Conservation (phyloP, 2,329 filamentous ascomycete species). For the Anthostomella pinea region DNA sequence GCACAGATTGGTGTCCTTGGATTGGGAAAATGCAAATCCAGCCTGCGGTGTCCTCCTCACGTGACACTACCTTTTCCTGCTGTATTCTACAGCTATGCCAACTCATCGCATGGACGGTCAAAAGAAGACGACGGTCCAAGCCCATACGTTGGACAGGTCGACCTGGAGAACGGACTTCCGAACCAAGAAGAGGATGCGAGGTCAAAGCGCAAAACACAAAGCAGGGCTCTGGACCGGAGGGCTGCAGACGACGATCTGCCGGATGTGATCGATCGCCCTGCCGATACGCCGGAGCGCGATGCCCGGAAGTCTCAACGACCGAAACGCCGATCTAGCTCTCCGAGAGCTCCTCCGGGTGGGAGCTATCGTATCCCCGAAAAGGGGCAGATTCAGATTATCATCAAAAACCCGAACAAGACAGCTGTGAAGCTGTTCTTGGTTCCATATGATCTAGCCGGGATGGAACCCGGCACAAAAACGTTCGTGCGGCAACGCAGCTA, state of each 20-base stretch:
- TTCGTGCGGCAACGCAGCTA: slow-evolving; percentile 95
- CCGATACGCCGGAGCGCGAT: slow-evolving; percentile 30
- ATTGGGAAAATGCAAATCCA: slow-evolving; percentile 82
- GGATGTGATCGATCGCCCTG: slow-evolving; percentile 15
- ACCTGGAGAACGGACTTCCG: slow-evolving; percentile 77
- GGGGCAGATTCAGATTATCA: slow-evolving; percentile 92
- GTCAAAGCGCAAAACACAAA: slow-evolving; percentile 47
- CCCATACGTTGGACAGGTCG: slow-evolving; percentile 91
- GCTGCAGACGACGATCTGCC: slow-evolving; percentile 28
- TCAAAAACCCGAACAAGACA: slow-evolving; percentile 98
- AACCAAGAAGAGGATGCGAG: slow-evolving; percentile 48
- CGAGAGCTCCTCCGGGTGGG: slow-evolving; percentile 75
- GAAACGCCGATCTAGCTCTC: slow-evolving; percentile 57
- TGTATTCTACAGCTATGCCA: slow-evolving; percentile 91
- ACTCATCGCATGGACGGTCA: slow-evolving; percentile 59
- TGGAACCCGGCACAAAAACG: slow-evolving; percentile 92
- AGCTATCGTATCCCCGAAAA: slow-evolving; percentile 92
- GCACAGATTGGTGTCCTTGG: slow-evolving; percentile 94
- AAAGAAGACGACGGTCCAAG: slow-evolving; percentile 82
- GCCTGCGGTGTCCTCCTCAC: slow-evolving; percentile 81
- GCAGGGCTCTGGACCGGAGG: slow-evolving; percentile 39
- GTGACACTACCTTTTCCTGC: slow-evolving; percentile 89
- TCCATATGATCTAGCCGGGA: slow-evolving; percentile 86
- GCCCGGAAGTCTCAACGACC: slow-evolving; percentile 30
- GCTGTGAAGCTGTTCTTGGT: slow-evolving; percentile 94